Base-by-base conservation (phyloP, 345 rosid genomes). In the Noccaea bulbosa region DNA sequence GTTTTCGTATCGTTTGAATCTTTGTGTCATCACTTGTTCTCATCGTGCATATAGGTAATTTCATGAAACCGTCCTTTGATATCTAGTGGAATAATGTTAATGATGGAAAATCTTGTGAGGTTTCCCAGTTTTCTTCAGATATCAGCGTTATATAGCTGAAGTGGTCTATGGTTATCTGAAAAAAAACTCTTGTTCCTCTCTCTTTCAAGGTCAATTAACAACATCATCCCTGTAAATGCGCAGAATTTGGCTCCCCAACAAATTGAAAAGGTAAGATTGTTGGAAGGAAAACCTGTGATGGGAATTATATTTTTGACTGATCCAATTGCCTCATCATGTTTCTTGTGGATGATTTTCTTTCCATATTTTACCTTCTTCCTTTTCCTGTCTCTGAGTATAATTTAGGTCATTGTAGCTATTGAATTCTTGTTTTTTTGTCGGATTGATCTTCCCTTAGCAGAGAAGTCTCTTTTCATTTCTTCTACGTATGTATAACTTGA, bases 241-340 rank as follows among this genome's bases (percentile, higher is more conserved):
- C 83, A 77, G 45, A 79, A 70, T 58, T 8, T 73, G 68, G 83
- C 62, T 72, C 75, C 32, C 50, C 57, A 81, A 33, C 79, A 82
- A 72, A 76, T 82, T 62, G 87, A 78, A 73, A 85, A 86, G 93
- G 98, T 92, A 81, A 78, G 44, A 3, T 34, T 17, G 8, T 67
- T 49, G 24, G 24, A 44, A 63, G 45, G 20, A 11, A 35, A 57
- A 20, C 11, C 11, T 68, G 10, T 62, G 37, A 47, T 53, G 30
- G 71, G 40, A 52, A 24, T 39, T 53, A 11, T 14, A 4, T 34
- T 11, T 11, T 14, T 24, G 7, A 11, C 30, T 11, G 14, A 33
- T 37, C 53, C 2, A 3, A 46, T 10, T 34, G 37, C 57, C 33
- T 67, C 33, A 14, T 11, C 11, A 11, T 34, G 22, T 46, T 46